Evolutionary conservation across 768 basidiomycete species (phyloP).

Genomic region (Suillus cothurnatus): DNA sequence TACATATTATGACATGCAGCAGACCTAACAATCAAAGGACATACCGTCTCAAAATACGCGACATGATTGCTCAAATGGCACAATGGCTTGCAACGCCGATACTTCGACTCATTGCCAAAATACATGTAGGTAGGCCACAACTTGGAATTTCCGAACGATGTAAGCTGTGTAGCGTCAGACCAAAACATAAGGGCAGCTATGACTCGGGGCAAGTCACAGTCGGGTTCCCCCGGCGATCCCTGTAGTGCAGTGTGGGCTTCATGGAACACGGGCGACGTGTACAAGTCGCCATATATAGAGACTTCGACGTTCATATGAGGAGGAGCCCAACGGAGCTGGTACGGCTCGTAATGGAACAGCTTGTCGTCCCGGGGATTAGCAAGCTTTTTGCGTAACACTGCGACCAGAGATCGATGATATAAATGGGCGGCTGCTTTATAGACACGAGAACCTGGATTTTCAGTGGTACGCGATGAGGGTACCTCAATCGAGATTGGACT

Average conservation of each 20-base stretch:
- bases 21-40: too few species aligned
- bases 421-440: not conserved
- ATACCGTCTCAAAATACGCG: not conserved
- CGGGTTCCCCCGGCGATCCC: not conserved
- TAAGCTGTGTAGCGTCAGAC: not conserved
- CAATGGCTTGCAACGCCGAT: not conserved
- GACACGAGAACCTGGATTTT: not conserved
- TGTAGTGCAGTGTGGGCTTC: not conserved
- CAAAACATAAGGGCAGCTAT: not conserved
- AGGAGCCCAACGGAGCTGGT: not conserved
- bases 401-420: not conserved
- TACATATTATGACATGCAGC: too few species aligned
- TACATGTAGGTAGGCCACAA: not conserved
- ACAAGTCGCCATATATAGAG: not conserved
- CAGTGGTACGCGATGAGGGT: not conserved
- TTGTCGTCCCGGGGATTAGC: not conserved
- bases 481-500: too few species aligned
- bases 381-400: not conserved
- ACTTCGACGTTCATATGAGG: not conserved
- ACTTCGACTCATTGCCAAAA: not conserved
- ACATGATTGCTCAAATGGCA: not conserved
- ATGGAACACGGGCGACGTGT: not conserved
- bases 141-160: not conserved
- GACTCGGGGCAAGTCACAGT: not conserved
- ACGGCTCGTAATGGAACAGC: not conserved